Evolutionary conservation across 768 basidiomycete species (phyloP).

Genomic region (Rhodotorula diobovata): DNA sequence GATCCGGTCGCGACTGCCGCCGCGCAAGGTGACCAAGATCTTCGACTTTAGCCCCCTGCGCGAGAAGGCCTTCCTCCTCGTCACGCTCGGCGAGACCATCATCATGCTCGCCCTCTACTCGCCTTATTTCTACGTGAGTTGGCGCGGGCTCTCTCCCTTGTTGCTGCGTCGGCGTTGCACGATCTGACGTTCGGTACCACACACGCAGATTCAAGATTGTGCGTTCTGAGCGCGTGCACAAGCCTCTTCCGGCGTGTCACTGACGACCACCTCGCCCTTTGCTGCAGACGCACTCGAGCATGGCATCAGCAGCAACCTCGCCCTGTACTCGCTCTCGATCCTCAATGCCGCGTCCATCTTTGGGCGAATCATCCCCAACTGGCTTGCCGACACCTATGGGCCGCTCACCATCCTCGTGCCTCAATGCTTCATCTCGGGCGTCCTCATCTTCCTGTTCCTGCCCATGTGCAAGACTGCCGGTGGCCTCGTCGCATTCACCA

Average conservation of each 20-base stretch:
- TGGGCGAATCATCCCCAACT: slow-evolving; percentile 60
- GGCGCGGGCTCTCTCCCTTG: no score
- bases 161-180: no score
- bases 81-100: slow-evolving; percentile 46
- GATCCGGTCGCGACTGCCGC: slow-evolving; percentile 51
- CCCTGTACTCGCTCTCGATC: slow-evolving; percentile 52
- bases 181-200: no score
- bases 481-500: slow-evolving; percentile 43
- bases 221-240: background rate
- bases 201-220: slow-evolving; percentile 33
- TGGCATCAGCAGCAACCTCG: slow-evolving; percentile 22
- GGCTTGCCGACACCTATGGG: slow-evolving; percentile 40
- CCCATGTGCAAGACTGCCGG: slow-evolving; percentile 39
- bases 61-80: slow-evolving; percentile 29
- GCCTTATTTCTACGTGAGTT: background rate
- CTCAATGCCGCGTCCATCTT: slow-evolving; percentile 64
- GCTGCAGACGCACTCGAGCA: slow-evolving; percentile 21
- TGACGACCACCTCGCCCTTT: background rate
- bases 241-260: no score
- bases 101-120: slow-evolving; percentile 31
- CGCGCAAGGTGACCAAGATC: slow-evolving; percentile 42
- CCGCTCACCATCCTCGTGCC: slow-evolving; percentile 38
- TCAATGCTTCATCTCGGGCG: slow-evolving; percentile 33
- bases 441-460: slow-evolving; percentile 40
- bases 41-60: slow-evolving; percentile 36